Percentiles rank a stretch among this genome's conserved stretches.
phyloP scores from a whole-genome alignment of 805 yeast genomes.

The Debaryomyces maramus region DNA sequence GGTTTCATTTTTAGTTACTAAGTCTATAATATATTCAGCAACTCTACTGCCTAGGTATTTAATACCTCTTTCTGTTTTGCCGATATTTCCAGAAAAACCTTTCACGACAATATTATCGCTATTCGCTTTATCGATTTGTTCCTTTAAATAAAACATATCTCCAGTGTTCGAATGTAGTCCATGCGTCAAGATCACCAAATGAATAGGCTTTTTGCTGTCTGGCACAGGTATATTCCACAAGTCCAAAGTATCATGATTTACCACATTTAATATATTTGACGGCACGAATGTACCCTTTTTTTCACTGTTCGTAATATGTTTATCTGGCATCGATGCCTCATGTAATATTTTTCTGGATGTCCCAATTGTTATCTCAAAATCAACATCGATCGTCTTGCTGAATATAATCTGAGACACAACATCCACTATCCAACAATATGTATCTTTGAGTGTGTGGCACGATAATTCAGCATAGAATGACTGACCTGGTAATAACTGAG shows the following conservation, averaged over 20 bases:
- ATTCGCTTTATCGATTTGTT: constrained; percentile 58
- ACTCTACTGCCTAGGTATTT: constrained; percentile 79
- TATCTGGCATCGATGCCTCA: constrained; percentile 25
- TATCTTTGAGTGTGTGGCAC: constrained; percentile 58
- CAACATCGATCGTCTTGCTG: constrained; percentile 63
- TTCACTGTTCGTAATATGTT: constrained; percentile 20
- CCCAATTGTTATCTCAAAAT: constrained; percentile 62
- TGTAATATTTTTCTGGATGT: constrained; percentile 40
- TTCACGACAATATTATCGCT: constrained; percentile 72
- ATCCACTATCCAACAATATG: constrained; percentile 77
- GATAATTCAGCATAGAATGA: constrained; percentile 58
- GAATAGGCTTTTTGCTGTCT: constrained; percentile 56
- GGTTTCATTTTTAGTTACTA: constrained; percentile 45
- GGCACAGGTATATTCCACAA: constrained; percentile 73
- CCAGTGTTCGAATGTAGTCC: constrained; percentile 89
- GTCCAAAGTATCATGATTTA: constrained; percentile 58
- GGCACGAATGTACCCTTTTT: constrained; percentile 29
- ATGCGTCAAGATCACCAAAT: constrained; percentile 83
- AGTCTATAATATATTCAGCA: constrained; percentile 68
- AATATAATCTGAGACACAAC: constrained; percentile 79
- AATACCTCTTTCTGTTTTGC: constrained; percentile 87
- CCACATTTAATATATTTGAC: constrained; percentile 41
- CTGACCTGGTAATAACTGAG: constrained; percentile 71
- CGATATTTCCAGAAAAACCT: constrained; percentile 80
- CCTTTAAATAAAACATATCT: constrained; percentile 86